These are phyloP conservation scores for Trichoderma atrobrunneum DNA, from an alignment of 2,329 filamentous ascomycete genomes.

Conservation along the genomic window DNA sequence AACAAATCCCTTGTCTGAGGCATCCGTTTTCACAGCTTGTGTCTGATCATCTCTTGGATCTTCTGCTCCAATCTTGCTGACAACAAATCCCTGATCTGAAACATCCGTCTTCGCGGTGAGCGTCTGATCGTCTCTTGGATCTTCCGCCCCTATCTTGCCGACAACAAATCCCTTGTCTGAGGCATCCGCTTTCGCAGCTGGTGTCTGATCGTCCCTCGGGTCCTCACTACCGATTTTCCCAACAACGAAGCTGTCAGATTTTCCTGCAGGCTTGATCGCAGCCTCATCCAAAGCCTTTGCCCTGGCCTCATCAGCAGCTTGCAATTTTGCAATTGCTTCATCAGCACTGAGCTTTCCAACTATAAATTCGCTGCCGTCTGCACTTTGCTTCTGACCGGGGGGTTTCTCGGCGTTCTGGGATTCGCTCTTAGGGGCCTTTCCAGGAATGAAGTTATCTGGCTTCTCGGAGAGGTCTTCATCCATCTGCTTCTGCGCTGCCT, in stretches of 20 bases:
- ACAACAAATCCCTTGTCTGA: not conserved
- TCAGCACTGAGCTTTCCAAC: slow-evolving; percentile 2
- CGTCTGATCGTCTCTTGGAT: too few species aligned
- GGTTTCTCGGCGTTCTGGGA: not conserved
- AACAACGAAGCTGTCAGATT: not conserved
- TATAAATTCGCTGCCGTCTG: slow-evolving; percentile 13
- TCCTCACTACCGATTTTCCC: slow-evolving; percentile 7
- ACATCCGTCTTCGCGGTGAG: too few species aligned
- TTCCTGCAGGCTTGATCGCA: not conserved
- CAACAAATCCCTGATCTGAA: too few species aligned
- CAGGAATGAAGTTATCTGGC: slow-evolving; percentile 28
- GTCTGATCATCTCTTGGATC: too few species aligned
- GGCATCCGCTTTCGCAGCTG: not conserved
- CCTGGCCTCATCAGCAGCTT: not conserved
- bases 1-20: too few species aligned
- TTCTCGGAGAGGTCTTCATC: slow-evolving; percentile 31
- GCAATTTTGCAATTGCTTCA: not conserved
- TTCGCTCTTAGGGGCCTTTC: not conserved
- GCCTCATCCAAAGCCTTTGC: not conserved
- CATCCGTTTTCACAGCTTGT: too few species aligned
- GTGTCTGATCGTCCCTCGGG: not conserved
- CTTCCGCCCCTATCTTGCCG: not conserved
- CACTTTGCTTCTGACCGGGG: not conserved
- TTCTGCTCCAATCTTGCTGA: too few species aligned
- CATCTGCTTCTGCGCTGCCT: slow-evolving; percentile 36